Evolutionary conservation across 1,284 basidiomycete species (phyloP), one percentile per base, ranked within the genome.

Genomic region (Ceratobasidium sp.): DNA sequence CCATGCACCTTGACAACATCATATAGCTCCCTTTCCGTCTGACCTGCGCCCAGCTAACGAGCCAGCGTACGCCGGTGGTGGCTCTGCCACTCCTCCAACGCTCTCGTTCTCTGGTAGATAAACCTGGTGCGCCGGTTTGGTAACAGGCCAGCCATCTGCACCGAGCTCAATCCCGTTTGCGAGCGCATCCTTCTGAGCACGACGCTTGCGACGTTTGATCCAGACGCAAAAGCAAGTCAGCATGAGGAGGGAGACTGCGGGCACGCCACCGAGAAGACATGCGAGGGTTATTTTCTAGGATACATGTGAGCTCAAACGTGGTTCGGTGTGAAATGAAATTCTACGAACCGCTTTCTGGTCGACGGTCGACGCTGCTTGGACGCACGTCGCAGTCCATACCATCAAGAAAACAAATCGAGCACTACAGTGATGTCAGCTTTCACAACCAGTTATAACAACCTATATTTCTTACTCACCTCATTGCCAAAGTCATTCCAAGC

Each of bases 201-300:
- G 72, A 20, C 72, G 72, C 39, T 76, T 76, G 60, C 72, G 72
- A 39, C 33, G 44, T 28, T 66, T 64, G 23, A 76, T 66, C 72
- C 72, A 76, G 53, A 76, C 15, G 44, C 72, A 76, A 39, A 76
- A 76, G 46, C 23, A 26, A 49, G 72, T 56, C 33, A 76, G 26
- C 72, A 76, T 76, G 33, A 76, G 63, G 15, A 76, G 49, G 7
- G 72, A 76, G 23, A 76, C 60, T 44, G 72, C 72, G 28, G 72
- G 72, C n/a, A 76, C 18, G 40, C 72, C 72, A 18, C 72, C 72
- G 28, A 76, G 72, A 12, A 76, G 72, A 40, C 72, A 76, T 23
- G 72, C 72, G n/a, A 76, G 72, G 26, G 49, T 66, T 12, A 76
- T 76, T 76, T 76, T 76, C 72, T 76, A 49, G 44, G 49, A 26